Evolutionary conservation across 495 filamentous ascomycete genomes (phyloP).

Genomic region (Lophium mytilinum): DNA sequence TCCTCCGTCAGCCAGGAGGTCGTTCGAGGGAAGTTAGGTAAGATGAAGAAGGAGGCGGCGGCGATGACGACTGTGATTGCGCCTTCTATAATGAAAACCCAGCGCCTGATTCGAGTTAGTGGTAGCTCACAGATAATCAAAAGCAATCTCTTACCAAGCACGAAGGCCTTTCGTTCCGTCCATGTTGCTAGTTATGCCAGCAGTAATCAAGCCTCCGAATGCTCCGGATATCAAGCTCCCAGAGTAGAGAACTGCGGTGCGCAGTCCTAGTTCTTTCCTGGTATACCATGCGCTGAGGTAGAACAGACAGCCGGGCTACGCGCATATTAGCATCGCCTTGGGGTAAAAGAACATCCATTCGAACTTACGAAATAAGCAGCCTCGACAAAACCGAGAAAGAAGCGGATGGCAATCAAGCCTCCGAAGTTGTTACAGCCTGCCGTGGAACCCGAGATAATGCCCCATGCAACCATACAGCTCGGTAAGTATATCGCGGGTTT

Average conservation of each 20-base stretch:
- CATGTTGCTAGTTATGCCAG: conserved; percentile 32
- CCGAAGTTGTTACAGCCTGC: conserved; percentile 39
- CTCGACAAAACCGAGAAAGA: conserved; percentile 37
- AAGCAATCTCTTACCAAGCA: conserved; percentile 36
- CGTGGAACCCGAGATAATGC: conserved; percentile 42
- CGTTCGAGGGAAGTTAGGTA: conserved; percentile 76
- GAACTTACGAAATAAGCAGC: conserved; percentile 22
- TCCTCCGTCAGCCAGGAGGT: conserved; percentile 64
- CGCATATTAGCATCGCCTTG: conserved; percentile 23
- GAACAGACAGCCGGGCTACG: conserved; percentile 40
- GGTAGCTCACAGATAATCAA: background rate
- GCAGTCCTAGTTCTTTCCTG: conserved; percentile 46
- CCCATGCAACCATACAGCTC: conserved; percentile 46
- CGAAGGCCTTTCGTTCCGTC: conserved; percentile 34
- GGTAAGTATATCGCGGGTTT: conserved; percentile 33
- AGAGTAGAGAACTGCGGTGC: conserved; percentile 46
- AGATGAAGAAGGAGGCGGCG: conserved; percentile 47
- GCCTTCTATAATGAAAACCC: conserved; percentile 78
- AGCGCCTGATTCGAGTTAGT: conserved; percentile 29
- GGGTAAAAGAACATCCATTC: background rate
- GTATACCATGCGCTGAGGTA: conserved; percentile 57
- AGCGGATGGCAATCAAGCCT: conserved; percentile 47
- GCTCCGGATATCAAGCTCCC: conserved; percentile 35
- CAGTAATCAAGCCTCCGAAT: conserved; percentile 35
- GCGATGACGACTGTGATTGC: conserved; percentile 48